Percentiles rank a stretch among this genome's conserved stretches.
phyloP scores from a whole-genome alignment of 345 rosid species.

The Barbarea vulgaris region DNA sequence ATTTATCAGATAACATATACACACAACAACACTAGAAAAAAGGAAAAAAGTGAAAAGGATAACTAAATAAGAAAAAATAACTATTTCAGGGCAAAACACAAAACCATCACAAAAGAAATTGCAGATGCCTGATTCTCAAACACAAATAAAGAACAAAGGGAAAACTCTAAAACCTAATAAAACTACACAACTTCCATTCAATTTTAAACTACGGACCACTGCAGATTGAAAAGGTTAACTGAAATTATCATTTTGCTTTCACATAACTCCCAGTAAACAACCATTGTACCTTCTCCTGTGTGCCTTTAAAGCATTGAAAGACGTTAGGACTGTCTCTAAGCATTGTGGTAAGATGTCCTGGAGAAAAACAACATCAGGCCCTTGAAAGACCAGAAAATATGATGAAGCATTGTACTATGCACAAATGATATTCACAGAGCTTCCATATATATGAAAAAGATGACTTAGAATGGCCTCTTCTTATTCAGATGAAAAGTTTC shows the following conservation, averaged over 20 bases:
- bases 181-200: neutral
- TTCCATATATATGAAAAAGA: neutral
- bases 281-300: constrained; percentile 99
- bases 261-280: constrained; percentile 66
- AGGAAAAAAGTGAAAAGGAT: neutral
- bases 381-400: constrained; percentile 42
- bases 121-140: neutral
- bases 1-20: constrained; percentile 20
- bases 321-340: constrained; percentile 80
- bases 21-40: neutral
- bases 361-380: constrained; percentile 83
- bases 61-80: neutral
- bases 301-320: constrained; percentile 82
- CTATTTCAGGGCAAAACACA: neutral
- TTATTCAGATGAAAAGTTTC: constrained; percentile 31
- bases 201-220: constrained; percentile 2
- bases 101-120: constrained; percentile 42
- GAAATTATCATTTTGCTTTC: constrained; percentile 35
- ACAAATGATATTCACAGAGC: neutral
- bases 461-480: constrained; percentile 31
- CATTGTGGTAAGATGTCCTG: constrained; percentile 81
- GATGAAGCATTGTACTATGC: constrained; percentile 21
- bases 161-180: neutral
- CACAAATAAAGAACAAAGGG: neutral
- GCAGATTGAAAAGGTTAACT: constrained; percentile 6